A percentile compares a stretch with the other conserved stretches of the same genome.
Conservation (phyloP, 208 protist species). For the Acanthamoeba culbertsoni region DNA sequence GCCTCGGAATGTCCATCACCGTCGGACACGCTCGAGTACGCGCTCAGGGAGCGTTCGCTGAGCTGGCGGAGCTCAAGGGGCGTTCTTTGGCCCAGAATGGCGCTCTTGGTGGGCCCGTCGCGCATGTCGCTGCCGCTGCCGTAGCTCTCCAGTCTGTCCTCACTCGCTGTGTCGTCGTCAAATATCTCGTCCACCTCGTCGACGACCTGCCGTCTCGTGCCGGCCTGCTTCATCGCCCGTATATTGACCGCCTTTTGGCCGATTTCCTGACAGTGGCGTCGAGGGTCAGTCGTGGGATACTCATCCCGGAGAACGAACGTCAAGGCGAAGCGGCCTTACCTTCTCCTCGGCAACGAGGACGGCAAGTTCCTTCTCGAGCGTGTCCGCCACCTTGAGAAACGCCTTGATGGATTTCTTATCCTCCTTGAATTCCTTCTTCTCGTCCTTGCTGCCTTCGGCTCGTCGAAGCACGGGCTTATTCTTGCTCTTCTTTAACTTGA, state of each 20-base stretch:
- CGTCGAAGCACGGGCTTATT: background rate
- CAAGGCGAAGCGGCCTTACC: background rate
- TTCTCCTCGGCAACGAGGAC: background rate
- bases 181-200: background rate
- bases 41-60: background rate
- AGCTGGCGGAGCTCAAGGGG: background rate
- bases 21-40: background rate
- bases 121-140: background rate
- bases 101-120: background rate
- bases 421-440: slow-evolving; percentile 27
- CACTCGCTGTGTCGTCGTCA: background rate
- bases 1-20: background rate
- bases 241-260: background rate
- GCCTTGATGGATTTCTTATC: background rate
- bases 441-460: background rate
- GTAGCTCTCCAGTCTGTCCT: background rate
- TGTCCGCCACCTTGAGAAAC: background rate
- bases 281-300: background rate
- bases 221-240: background rate
- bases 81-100: too few species aligned
- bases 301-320: background rate
- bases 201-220: background rate
- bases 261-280: background rate
- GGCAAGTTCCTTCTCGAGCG: slow-evolving; percentile 7
- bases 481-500: slow-evolving; percentile 24